Evolutionary conservation across 306 rosid genomes (phyloP).

Genomic region (Cicer cuneatum): DNA sequence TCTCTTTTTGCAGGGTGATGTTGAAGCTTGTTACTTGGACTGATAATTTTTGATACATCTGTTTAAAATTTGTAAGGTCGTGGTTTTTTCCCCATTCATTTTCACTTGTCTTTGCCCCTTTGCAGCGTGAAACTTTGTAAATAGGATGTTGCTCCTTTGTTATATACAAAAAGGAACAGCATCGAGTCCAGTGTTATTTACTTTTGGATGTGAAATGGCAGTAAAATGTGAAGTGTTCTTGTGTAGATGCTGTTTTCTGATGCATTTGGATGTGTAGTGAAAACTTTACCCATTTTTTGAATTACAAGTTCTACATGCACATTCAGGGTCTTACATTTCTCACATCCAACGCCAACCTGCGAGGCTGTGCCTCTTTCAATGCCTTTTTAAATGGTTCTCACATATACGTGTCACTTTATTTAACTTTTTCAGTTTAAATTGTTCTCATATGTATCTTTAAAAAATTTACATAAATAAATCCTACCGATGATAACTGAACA

Average conservation of each 20-base stretch:
- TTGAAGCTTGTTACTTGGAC: slow-evolving; percentile 55
- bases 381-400: too few species aligned
- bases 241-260: slow-evolving; percentile 45
- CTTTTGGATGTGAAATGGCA: slow-evolving; percentile 34
- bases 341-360: not conserved
- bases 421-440: too few species aligned
- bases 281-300: slow-evolving; percentile 32
- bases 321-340: not conserved
- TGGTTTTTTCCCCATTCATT: slow-evolving; percentile 48
- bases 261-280: slow-evolving; percentile 37
- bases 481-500: too few species aligned
- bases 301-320: slow-evolving; percentile 1
- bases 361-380: too few species aligned
- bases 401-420: too few species aligned
- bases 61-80: slow-evolving; percentile 38
- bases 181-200: slow-evolving; percentile 51
- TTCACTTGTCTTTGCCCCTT: slow-evolving; percentile 57
- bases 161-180: slow-evolving; percentile 52
- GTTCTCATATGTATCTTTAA: too few species aligned
- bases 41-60: slow-evolving; percentile 47
- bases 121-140: slow-evolving; percentile 68
- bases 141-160: slow-evolving; percentile 62
- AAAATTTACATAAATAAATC: too few species aligned
- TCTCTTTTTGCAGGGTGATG: slow-evolving; percentile 54
- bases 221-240: slow-evolving; percentile 41